Base-by-base conservation (phyloP, 768 basidiomycete species). In the Trametopsis cervina region DNA sequence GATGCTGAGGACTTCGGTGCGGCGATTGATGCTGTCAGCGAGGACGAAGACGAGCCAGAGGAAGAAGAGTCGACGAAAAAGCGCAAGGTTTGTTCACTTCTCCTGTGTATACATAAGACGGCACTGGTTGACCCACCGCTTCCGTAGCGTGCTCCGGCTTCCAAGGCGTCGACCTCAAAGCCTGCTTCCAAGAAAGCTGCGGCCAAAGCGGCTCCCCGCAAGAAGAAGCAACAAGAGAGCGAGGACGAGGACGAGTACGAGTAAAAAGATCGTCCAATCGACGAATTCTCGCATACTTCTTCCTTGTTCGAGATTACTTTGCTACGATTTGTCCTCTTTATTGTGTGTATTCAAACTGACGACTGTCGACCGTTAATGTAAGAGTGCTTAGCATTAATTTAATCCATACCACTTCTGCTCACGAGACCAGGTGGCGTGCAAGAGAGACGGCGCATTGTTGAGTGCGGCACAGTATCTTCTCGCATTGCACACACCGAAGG, bases 51-150 rank as follows among this genome's bases (percentile, higher is more conserved):
- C 10, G 76, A 74, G 4, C 74, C 57, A 7, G 61, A 73, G 1
- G 75, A 77, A 10, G 69, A 70, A 1, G 66, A 65, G 5, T 51
- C 44, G 5, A 69, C 68, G 57, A 85, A 81, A 71, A 89, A 89
- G 67, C 81, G 83, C 67, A 85, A 87, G 80, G 85, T 81, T 56
- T 18, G 67, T 54, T 15, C 5, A 2, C 38, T 3, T 36, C 2
- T 20, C 20, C n/a, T 13, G n/a, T 25, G 40, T 35, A 12, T 11
- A 21, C 15, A 22, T 20, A 18, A 3, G 35, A 15, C 9, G 5
- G 18, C 10, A 17, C 18, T 27, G 40, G 42, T 51, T 35, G 3
- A 27, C 24, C 40, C n/a, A 40, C 10, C 13, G 12, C 1, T 35
- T 33, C 13, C 12, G 1, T 40, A 60, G 55, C 57, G 54, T 46